These are phyloP conservation scores for Penicillium subrubescens DNA, from an alignment of 495 filamentous ascomycete genomes.

Conservation along the genomic window DNA sequence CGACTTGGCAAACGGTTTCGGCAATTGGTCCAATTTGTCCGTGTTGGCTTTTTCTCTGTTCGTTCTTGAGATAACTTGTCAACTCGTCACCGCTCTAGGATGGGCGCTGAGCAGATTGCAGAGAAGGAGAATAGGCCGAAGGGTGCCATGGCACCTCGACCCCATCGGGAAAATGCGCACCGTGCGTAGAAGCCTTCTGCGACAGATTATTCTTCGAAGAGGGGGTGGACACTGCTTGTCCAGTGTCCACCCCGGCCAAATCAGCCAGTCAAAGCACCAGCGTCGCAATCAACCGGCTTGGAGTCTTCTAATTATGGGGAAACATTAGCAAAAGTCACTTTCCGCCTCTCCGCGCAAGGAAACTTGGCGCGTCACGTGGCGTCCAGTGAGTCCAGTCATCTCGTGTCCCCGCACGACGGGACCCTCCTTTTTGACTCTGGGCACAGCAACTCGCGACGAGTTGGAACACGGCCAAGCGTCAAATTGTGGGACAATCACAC, in stretches of 20 bases:
- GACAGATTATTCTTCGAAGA: background rate
- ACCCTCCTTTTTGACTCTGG: background rate
- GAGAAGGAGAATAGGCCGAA: background rate
- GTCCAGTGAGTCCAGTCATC: constrained; percentile 16
- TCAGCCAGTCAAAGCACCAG: background rate
- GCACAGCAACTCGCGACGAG: background rate
- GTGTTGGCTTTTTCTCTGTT: background rate
- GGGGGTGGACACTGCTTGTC: too few relatives aligned
- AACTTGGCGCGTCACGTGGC: constrained; percentile 15
- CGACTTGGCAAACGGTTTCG: background rate
- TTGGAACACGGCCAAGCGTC: background rate
- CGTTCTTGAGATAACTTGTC: background rate
- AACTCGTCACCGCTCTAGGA: background rate
- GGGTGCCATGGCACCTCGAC: background rate
- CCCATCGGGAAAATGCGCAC: constrained; percentile 1
- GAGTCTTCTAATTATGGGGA: background rate
- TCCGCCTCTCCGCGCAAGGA: background rate
- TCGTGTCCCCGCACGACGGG: background rate
- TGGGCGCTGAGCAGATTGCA: background rate
- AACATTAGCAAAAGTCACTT: background rate
- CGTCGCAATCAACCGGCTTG: background rate
- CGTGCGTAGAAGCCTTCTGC: constrained; percentile 3
- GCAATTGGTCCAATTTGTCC: constrained; percentile 11
- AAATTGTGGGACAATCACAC: background rate
- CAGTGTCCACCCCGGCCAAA: background rate